Conservation (phyloP, 768 basidiomycete genomes). For the Agrocybe praecox region DNA sequence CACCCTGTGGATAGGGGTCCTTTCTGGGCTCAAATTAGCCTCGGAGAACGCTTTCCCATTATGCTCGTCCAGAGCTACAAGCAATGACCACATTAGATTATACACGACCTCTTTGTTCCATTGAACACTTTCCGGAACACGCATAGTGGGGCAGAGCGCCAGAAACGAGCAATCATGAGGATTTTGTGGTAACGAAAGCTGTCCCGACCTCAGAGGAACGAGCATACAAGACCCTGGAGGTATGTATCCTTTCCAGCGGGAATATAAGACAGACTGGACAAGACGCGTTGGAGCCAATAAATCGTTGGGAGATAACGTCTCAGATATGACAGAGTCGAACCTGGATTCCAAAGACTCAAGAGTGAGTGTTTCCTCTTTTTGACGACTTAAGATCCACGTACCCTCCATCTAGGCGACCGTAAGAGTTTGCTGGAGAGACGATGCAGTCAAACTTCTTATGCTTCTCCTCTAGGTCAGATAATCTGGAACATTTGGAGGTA, state of each 20-base stretch:
- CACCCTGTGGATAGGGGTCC: conserved; percentile 9
- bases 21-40: neutral
- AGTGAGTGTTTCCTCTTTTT: too few species aligned
- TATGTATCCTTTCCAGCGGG: conserved; percentile 24
- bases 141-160: conserved; percentile 31
- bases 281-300: conserved; percentile 9
- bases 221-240: conserved; percentile 30
- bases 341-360: too few species aligned
- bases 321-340: conserved; percentile 17
- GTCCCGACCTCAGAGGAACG: conserved; percentile 18
- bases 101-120: conserved; percentile 30
- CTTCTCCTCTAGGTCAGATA: conserved; percentile 2
- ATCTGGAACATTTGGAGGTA: neutral
- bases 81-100: conserved; percentile 28
- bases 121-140: conserved; percentile 21
- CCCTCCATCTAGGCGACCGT: conserved; percentile 22
- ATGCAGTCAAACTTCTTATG: conserved; percentile 20
- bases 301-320: conserved; percentile 11
- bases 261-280: conserved; percentile 21
- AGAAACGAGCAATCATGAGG: conserved; percentile 18
- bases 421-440: conserved; percentile 25
- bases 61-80: conserved; percentile 13
- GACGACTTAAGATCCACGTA: neutral
- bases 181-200: conserved; percentile 12
- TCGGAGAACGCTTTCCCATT: neutral